These are phyloP conservation scores for Zhuliangozyma parablackwelliae DNA, from an alignment of 1,139 yeast species.

Conservation along the genomic window DNA sequence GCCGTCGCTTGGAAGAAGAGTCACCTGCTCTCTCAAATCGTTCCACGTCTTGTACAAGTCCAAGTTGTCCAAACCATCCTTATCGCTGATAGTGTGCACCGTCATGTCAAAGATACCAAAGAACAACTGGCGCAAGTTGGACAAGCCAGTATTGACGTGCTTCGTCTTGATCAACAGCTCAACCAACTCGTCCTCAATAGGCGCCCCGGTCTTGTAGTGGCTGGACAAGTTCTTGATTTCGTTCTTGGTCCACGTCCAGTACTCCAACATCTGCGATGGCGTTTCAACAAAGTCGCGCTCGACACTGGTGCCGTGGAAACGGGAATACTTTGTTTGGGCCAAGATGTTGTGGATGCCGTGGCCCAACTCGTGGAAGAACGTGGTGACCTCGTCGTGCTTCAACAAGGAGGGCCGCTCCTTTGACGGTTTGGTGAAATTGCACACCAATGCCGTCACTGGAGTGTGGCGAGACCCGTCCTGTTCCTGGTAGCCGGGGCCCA, in stretches of 20 bases:
- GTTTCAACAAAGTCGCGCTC: constrained; percentile 87
- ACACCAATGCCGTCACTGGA: constrained; percentile 76
- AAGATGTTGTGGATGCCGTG: constrained; percentile 82
- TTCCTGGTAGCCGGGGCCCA: constrained; percentile 56
- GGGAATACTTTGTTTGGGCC: constrained; percentile 58
- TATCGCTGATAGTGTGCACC: constrained; percentile 52
- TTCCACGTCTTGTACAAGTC: constrained; percentile 62
- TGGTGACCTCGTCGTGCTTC: constrained; percentile 74
- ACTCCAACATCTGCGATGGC: constrained; percentile 85
- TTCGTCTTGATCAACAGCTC: constrained; percentile 61
- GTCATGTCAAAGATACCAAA: constrained; percentile 75
- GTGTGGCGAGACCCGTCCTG: constrained; percentile 48
- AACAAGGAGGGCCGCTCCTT: constrained; percentile 67
- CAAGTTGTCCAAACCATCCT: constrained; percentile 33
- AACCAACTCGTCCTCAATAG: constrained; percentile 55
- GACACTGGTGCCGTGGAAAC: constrained; percentile 73
- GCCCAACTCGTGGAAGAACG: constrained; percentile 87
- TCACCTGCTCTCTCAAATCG: constrained; percentile 52
- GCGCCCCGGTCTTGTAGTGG: constrained; percentile 61
- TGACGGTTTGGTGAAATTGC: constrained; percentile 80
- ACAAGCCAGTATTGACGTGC: constrained; percentile 71
- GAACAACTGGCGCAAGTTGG: constrained; percentile 69
- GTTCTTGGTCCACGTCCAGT: constrained; percentile 77
- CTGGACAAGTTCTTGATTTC: constrained; percentile 57
- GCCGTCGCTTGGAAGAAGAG: constrained; percentile 54